Evolutionary conservation across 306 rosid species (phyloP).

Genomic region (Psophocarpus tetragonolobus): DNA sequence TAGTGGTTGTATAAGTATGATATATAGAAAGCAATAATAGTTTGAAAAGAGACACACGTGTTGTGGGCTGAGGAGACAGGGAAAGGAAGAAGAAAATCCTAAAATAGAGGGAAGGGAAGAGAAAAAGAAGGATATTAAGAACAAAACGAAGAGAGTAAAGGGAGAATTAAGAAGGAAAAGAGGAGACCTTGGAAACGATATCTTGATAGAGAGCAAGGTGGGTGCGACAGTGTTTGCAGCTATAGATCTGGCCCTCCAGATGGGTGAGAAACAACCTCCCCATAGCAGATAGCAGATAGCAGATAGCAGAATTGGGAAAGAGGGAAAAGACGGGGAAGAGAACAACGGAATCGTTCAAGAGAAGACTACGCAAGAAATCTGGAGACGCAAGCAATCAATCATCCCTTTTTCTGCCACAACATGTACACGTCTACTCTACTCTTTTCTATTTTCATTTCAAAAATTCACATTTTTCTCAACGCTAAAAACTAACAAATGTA

Average conservation of each 20-base stretch:
- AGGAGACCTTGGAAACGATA: constrained; percentile 87
- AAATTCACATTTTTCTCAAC: too few relatives aligned
- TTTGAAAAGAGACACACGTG: background rate
- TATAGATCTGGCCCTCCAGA: constrained; percentile 82
- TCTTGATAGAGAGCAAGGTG: constrained; percentile 75
- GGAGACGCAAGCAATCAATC: constrained; percentile 51
- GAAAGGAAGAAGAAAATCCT: constrained; percentile 1
- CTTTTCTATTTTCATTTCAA: too few relatives aligned
- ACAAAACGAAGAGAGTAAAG: too few relatives aligned
- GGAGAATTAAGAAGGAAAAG: too few relatives aligned
- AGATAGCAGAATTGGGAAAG: too few relatives aligned
- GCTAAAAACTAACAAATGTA: too few relatives aligned
- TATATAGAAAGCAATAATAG: constrained; percentile 3
- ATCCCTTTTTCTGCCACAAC: constrained; percentile 42
- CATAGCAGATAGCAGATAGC: too few relatives aligned
- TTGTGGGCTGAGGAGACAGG: background rate
- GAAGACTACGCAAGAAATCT: constrained; percentile 59
- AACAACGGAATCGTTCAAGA: constrained; percentile 36
- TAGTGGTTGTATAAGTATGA: background rate
- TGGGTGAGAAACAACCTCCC: constrained; percentile 79
- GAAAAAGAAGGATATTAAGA: too few relatives aligned
- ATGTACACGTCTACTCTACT: too few relatives aligned
- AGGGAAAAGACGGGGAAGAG: background rate
- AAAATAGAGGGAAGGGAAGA: background rate
- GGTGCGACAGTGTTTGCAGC: constrained; percentile 87